A percentile compares a stretch with the other conserved stretches of the same genome.
These are phyloP conservation scores for Halophytophthora batemanensis DNA, from an alignment of 352 stramenopile genomes.

Conservation along the genomic window DNA sequence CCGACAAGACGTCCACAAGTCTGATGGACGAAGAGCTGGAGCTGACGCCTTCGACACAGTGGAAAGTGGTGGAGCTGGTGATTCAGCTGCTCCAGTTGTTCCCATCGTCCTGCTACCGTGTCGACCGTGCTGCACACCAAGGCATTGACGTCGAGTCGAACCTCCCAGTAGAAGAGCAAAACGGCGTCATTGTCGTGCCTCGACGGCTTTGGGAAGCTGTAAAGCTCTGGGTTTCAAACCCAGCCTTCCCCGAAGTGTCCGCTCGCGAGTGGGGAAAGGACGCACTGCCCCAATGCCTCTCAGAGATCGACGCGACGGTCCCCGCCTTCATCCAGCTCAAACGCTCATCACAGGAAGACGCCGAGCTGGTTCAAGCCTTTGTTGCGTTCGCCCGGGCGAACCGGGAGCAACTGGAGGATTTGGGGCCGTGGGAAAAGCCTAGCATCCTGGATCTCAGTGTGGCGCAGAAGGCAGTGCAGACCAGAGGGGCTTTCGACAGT, in stretches of 20 bases:
- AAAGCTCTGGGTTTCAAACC: slow-evolving; percentile 27
- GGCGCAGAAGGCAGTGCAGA: slow-evolving; percentile 27
- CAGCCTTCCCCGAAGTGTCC: slow-evolving; percentile 20
- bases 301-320: slow-evolving; percentile 30
- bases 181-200: slow-evolving; percentile 28
- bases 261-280: slow-evolving; percentile 30
- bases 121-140: slow-evolving; percentile 6
- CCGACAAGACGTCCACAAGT: slow-evolving; percentile 3
- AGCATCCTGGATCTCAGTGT: slow-evolving; percentile 17
- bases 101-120: slow-evolving; percentile 26
- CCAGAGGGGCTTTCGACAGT: slow-evolving; percentile 15
- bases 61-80: slow-evolving; percentile 43
- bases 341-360: slow-evolving; percentile 20
- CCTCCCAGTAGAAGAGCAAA: slow-evolving; percentile 1
- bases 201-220: slow-evolving; percentile 35
- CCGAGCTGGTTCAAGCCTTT: slow-evolving; percentile 26
- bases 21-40: slow-evolving; percentile 21
- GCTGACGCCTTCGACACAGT: slow-evolving; percentile 20
- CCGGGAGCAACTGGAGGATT: slow-evolving; percentile 12
- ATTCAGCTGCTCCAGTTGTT: slow-evolving; percentile 34
- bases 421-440: slow-evolving; percentile 9
- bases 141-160: background rate
- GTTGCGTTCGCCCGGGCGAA: slow-evolving; percentile 21
- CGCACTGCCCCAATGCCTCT: slow-evolving; percentile 13
- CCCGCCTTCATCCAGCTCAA: slow-evolving; percentile 28